Conservation (phyloP, 192 early-diverging fungal species). For the Geranomyces michiganensis region DNA sequence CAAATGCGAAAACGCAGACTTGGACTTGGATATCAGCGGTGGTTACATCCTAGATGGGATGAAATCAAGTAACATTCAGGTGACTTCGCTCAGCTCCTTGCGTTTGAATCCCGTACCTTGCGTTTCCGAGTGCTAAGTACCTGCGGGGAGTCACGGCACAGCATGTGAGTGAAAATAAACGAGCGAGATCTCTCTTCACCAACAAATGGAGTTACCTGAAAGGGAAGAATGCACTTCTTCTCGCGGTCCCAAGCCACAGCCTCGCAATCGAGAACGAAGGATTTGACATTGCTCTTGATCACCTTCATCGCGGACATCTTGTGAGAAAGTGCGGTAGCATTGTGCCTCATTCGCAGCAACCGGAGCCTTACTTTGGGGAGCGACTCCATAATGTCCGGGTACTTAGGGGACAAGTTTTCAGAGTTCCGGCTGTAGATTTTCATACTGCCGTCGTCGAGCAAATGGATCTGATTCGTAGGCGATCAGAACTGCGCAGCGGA, state of each 20-base stretch:
- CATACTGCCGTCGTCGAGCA: conserved; percentile 71
- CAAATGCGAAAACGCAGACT: conserved; percentile 97
- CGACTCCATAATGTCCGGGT: conserved; percentile 88
- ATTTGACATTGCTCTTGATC: conserved; percentile 63
- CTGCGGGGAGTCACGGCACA: too few relatives aligned
- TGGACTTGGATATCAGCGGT: conserved; percentile 90
- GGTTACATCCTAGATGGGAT: conserved; percentile 89
- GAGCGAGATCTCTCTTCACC: too few relatives aligned
- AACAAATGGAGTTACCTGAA: too few relatives aligned
- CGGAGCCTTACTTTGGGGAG: too few relatives aligned
- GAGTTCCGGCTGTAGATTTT: conserved; percentile 92
- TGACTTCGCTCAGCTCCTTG: too few relatives aligned
- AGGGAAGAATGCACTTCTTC: conserved; percentile 88
- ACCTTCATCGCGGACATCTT: too few relatives aligned
- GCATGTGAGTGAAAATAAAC: too few relatives aligned
- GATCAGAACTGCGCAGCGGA: too few relatives aligned
- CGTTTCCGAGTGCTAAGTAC: conserved; percentile 86
- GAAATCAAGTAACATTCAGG: too few relatives aligned
- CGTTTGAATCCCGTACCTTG: too few relatives aligned
- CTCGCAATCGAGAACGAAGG: conserved; percentile 98
- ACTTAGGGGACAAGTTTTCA: conserved; percentile 91
- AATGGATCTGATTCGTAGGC: conserved; percentile 86
- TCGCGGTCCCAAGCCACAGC: conserved; percentile 97
- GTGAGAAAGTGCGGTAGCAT: not conserved
- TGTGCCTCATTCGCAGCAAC: not conserved